A percentile compares a stretch with the other conserved stretches of the same genome.
These are phyloP conservation scores for Caloboletus firmus DNA, from an alignment of 1,284 basidiomycete species.

Conservation along the genomic window DNA sequence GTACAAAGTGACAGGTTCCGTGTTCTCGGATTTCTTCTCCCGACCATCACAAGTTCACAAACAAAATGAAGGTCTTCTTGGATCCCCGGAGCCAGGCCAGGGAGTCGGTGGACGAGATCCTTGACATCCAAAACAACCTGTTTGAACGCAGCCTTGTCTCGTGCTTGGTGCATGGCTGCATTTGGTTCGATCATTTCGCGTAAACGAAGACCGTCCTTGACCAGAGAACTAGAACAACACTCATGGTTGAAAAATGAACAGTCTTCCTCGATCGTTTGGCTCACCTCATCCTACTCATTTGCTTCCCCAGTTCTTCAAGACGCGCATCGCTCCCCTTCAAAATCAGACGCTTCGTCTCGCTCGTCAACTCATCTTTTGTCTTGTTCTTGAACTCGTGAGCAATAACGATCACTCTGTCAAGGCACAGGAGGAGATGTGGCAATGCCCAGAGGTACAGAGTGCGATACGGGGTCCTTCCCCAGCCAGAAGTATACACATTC, in stretches of 20 bases:
- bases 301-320: slow-evolving; percentile 38
- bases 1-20: slow-evolving; percentile 28
- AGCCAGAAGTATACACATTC: slow-evolving; percentile 34
- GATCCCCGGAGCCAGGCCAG: slow-evolving; percentile 20
- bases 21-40: slow-evolving; percentile 11
- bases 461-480: slow-evolving; percentile 41
- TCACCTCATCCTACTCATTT: slow-evolving; percentile 35
- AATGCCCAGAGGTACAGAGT: slow-evolving; percentile 50
- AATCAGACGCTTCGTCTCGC: slow-evolving; percentile 36
- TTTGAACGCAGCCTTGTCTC: slow-evolving; percentile 24
- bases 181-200: slow-evolving; percentile 32
- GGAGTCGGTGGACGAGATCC: slow-evolving; percentile 27
- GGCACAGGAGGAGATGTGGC: slow-evolving; percentile 47
- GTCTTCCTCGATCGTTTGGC: slow-evolving; percentile 7
- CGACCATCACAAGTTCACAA: slow-evolving; percentile 33
- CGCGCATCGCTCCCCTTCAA: slow-evolving; percentile 30
- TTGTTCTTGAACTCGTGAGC: slow-evolving; percentile 18
- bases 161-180: slow-evolving; percentile 25
- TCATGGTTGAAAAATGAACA: neutral
- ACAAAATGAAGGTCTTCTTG: slow-evolving; percentile 33
- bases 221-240: slow-evolving; percentile 20
- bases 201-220: slow-evolving; percentile 24
- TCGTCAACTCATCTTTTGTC: slow-evolving; percentile 23
- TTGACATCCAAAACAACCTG: slow-evolving; percentile 26
- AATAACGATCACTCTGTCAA: slow-evolving; percentile 39